Conservation (phyloP, 2,329 filamentous ascomycete species). For the Aureobasidium zeae region DNA sequence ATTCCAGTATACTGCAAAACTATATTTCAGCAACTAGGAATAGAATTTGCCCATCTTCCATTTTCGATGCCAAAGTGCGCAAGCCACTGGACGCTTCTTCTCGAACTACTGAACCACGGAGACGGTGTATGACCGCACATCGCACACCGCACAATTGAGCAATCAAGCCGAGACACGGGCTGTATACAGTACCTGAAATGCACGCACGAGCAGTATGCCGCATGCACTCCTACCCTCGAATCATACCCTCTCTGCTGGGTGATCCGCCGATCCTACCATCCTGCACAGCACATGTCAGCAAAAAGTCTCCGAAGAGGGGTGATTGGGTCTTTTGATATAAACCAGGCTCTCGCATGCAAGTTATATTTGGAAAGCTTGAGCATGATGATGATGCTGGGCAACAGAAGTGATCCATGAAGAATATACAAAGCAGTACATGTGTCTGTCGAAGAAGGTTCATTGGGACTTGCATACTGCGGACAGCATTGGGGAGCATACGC, state of each 20-base stretch:
- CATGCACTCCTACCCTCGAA: conserved; percentile 1
- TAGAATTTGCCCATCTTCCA: not conserved
- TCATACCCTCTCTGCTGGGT: conserved; percentile 6
- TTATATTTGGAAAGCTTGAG: conserved; percentile 9
- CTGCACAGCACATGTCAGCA: conserved; percentile 5
- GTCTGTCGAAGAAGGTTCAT: conserved; percentile 9
- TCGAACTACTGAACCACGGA: not conserved
- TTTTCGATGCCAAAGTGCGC: not conserved
- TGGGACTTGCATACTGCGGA: not conserved
- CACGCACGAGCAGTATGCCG: conserved; percentile 11
- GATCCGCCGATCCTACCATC: conserved; percentile 12
- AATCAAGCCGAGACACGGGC: conserved; percentile 1
- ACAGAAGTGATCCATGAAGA: not conserved
- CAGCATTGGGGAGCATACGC: not conserved
- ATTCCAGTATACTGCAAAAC: no score
- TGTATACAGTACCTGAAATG: not conserved
- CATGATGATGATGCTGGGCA: not conserved
- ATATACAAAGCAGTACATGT: conserved; percentile 8
- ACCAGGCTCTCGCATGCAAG: not conserved
- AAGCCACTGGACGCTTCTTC: not conserved
- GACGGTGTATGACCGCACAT: not conserved
- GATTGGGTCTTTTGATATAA: conserved; percentile 4
- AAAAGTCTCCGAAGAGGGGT: conserved; percentile 2
- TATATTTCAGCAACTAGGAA: not conserved
- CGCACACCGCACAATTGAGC: no score